Conservation (phyloP, 768 basidiomycete genomes). For the Lactarius trivialis region DNA sequence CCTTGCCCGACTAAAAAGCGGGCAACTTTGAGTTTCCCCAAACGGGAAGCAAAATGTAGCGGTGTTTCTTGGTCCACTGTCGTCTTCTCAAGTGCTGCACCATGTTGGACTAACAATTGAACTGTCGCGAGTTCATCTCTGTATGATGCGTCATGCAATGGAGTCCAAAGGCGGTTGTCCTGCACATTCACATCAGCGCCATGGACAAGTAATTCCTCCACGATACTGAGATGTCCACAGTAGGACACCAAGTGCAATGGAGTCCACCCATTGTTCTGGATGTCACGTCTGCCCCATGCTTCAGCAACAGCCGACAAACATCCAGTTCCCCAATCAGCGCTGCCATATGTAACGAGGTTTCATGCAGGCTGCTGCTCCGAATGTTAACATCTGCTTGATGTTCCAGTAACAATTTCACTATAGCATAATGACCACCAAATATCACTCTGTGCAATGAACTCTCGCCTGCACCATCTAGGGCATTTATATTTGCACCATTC, state of each 20-base stretch:
- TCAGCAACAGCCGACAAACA: background rate
- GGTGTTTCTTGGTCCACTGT: too few species aligned
- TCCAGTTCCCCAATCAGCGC: background rate
- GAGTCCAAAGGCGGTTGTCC: too few species aligned
- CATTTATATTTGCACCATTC: background rate
- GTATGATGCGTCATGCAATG: too few species aligned
- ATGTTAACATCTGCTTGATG: background rate
- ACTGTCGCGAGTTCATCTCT: too few species aligned
- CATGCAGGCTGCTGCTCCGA: background rate
- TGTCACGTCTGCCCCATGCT: background rate
- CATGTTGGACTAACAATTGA: too few species aligned
- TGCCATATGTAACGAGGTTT: background rate
- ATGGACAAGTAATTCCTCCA: too few species aligned
- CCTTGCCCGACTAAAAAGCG: too few species aligned
- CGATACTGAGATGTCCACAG: background rate
- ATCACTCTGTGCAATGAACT: background rate
- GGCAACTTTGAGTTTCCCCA: too few species aligned
- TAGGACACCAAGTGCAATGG: background rate
- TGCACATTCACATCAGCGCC: too few species aligned
- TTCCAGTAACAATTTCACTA: background rate
- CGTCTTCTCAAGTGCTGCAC: too few species aligned
- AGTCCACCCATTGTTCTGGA: background rate
- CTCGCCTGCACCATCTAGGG: accelerated
- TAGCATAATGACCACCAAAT: background rate
- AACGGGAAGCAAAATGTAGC: too few species aligned